phyloP scores from a whole-genome alignment of 371 early-diverging fungal species.

The Umbelopsis sp. region DNA sequence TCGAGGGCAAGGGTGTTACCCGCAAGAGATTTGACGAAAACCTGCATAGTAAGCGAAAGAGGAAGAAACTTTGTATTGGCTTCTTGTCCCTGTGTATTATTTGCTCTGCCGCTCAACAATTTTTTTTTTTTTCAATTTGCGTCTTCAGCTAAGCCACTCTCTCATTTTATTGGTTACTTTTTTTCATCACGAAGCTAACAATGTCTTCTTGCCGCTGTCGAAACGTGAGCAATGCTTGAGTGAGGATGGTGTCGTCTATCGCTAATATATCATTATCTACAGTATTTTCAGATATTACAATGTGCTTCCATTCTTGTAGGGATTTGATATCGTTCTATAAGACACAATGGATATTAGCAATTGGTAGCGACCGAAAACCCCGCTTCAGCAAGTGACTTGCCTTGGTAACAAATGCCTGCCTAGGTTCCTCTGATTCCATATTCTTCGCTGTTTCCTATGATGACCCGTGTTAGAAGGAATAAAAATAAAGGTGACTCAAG shows the following conservation, averaged over 20 bases:
- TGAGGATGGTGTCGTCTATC: not conserved
- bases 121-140: not conserved
- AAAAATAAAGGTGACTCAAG: not conserved
- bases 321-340: constrained; percentile 8
- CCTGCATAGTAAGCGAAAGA: constrained; percentile 68
- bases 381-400: not conserved
- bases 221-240: not conserved
- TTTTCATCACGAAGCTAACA: constrained; percentile 1
- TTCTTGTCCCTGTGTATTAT: constrained; percentile 9
- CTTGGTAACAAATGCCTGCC: not conserved
- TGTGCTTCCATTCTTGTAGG: constrained; percentile 1
- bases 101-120: constrained; percentile 4
- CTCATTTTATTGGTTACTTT: not conserved
- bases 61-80: constrained; percentile 4
- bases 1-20: constrained; percentile 88
- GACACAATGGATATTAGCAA: not conserved
- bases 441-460: not conserved
- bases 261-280: not conserved
- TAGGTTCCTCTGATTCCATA: not conserved
- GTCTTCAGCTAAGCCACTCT: constrained; percentile 2
- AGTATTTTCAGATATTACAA: not conserved
- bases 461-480: not conserved
- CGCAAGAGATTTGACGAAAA: constrained; percentile 86
- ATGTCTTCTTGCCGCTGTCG: not conserved
- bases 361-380: not conserved